Evolutionary conservation across 2,329 filamentous ascomycete genomes (phyloP), one percentile per base, ranked within the genome.

Genomic region (Fusarium newnesense): DNA sequence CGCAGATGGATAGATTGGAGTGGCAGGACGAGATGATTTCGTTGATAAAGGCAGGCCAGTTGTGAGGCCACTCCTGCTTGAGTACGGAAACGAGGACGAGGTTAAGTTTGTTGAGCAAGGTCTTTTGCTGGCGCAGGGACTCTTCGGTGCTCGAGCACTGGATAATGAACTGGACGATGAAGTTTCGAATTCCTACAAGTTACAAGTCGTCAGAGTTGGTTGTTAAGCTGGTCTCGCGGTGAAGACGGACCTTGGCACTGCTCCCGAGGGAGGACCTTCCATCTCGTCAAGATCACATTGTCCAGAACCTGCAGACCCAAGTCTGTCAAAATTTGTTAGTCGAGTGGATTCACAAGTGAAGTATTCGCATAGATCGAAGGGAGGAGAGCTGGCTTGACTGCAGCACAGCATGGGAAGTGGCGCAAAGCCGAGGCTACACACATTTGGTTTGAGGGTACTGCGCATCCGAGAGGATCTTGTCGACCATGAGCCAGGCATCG

Each of bases 21-120:
- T 97, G 95, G 84, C 95, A 98, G 63, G 96, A 96, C 28, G 94
- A 93, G 78, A 99, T 95, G 83, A 99, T 99, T 86, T 99, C 96
- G 87, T 98, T 98, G 89, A 99, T 98, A 84, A 99, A 99, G 26
- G 95, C 97, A 16, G 97, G 96, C 96, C 97, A 99, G 87, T 99
- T 97, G 85, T 98, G 96, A 64, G 96, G 96, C 96, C 96, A 99
- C 84, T 99, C 96, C 85, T 99, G 96, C 88, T 99, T 99, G 80
- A 99, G 87, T 73, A 99, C 96, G 65, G 95, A 98, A 77, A 99
- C 94, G 73, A 99, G 92, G 66, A 98, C 96, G 78, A 99, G 90
- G 80, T 99, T 99, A 71, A 99, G 91, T 87, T 99, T 99, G 89
- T 98, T 98, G 80, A 99, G 87, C 68, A 99, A 90, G 39, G 95